Evolutionary conservation across 1,284 basidiomycete species (phyloP), one percentile per base, ranked within the genome.

Genomic region (Anthracocystis walkeri): DNA sequence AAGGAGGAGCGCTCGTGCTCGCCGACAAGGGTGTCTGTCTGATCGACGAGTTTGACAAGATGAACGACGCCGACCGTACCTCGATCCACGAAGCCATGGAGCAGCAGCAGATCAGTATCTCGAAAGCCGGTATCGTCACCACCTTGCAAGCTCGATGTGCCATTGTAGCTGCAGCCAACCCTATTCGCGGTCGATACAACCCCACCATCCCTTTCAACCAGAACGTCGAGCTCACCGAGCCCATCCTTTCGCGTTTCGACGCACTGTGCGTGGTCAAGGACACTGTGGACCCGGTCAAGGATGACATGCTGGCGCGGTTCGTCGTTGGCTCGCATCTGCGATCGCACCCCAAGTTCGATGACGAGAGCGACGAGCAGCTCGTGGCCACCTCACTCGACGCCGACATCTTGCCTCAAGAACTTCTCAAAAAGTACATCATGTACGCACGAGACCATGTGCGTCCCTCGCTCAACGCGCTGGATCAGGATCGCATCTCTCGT

Each of bases 11-110:
- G 4, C 88, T 99, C 11, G 97, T 99, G 42, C 89, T 99, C 25
- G 97, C 96, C 0, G 96, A 99, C 87, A 97, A 97, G 87, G 96
- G 96, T n/a, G 93, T 93, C 40, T 99, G 97, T 82, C 88, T 99
- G 35, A 99, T 99, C 79, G 96, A 99, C 87, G 97, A 99, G 87
- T 99, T 99, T 86, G 96, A 99, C 89, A 99, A 99, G 89, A 99
- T 99, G 96, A 99, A 99, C 87, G 96, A 99, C 82, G 90, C 93
- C 21, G 87, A 87, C 61, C 61, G 82, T 75, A 98, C 96, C 12
- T 98, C 95, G 7, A 99, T 99, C 81, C 97, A 99, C 88, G 96
- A 99, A 86, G 97, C 97, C 2, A 99, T 99, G 96, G 96, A 99
- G 86, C 96, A 99, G 87, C 96, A 99, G 85, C 92, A 93, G n/a